Conservation (phyloP, 441 rosid genomes). For the Adansonia gregorii region DNA sequence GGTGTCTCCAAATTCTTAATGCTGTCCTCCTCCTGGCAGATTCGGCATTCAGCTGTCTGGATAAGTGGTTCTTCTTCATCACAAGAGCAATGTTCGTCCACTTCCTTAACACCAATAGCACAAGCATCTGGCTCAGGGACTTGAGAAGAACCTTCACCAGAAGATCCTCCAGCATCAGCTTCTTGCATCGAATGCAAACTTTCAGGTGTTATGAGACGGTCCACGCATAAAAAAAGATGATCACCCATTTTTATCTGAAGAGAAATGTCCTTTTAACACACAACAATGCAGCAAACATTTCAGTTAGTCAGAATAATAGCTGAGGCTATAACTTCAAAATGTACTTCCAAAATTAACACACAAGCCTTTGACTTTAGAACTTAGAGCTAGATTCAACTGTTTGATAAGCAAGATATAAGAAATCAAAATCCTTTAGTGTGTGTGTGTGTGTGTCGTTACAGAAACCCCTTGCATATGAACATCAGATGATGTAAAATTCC, state of each 20-base stretch:
- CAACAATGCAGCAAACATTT: constrained; percentile 19
- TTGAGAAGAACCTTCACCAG: constrained; percentile 57
- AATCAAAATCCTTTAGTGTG: neutral
- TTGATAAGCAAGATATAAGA: neutral
- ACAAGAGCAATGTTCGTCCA: constrained; percentile 32
- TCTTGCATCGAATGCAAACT: constrained; percentile 45
- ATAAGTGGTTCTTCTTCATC: constrained; percentile 61
- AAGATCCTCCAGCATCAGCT: constrained; percentile 43
- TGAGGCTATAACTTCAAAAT: constrained; percentile 11
- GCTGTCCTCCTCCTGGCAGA: constrained; percentile 75
- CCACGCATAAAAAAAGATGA: constrained; percentile 62
- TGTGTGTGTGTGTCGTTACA: neutral
- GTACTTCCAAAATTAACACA: constrained; percentile 9
- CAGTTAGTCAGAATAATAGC: constrained; percentile 1
- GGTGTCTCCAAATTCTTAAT: constrained; percentile 65
- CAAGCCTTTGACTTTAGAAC: neutral
- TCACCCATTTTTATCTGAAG: constrained; percentile 49
- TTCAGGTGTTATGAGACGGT: constrained; percentile 52
- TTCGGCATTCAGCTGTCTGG: constrained; percentile 69
- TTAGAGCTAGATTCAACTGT: neutral
- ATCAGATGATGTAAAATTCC: neutral
- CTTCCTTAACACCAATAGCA: constrained; percentile 43
- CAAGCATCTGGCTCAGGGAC: constrained; percentile 43
- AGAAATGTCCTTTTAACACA: constrained; percentile 32
- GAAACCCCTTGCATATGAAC: neutral